Evolutionary conservation across 345 rosid species (phyloP).

Genomic region (Lumnitzera littorea): DNA sequence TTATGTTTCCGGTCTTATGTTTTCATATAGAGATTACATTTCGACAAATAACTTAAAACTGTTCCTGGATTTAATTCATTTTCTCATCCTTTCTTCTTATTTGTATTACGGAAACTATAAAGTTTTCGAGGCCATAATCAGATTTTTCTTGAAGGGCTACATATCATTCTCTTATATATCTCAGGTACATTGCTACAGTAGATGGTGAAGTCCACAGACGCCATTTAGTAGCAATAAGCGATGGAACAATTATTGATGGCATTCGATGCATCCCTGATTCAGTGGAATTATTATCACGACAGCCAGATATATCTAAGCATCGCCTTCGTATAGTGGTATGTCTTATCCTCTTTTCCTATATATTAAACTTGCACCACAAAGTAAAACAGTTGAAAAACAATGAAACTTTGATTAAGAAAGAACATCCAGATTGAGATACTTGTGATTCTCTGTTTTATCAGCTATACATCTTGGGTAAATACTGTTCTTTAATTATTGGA

Average conservation of each 20-base stretch:
- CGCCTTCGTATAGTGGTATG: slow-evolving; percentile 86
- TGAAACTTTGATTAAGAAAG: too few relatives aligned
- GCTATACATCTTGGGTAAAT: too few relatives aligned
- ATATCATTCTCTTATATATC: slow-evolving; percentile 8
- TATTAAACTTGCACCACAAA: too few relatives aligned
- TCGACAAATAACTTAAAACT: neutral
- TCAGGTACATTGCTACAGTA: slow-evolving; percentile 76
- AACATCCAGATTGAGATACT: too few relatives aligned
- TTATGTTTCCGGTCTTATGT: too few relatives aligned
- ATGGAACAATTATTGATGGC: slow-evolving; percentile 72
- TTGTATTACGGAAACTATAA: neutral
- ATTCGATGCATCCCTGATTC: slow-evolving; percentile 77
- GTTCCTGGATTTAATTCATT: neutral
- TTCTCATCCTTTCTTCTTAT: neutral
- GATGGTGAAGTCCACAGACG: slow-evolving; percentile 58
- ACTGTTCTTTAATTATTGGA: too few relatives aligned
- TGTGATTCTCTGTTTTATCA: too few relatives aligned
- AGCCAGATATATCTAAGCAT: slow-evolving; percentile 57
- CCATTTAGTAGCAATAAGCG: slow-evolving; percentile 61
- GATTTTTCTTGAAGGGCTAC: neutral
- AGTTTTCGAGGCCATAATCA: neutral
- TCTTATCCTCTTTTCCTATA: slow-evolving; percentile 4
- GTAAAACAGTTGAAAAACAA: neutral
- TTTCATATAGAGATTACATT: neutral
- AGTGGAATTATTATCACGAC: slow-evolving; percentile 76